These are phyloP conservation scores for Thalassiosira profunda DNA, from an alignment of 108 stramenopile genomes.

Conservation along the genomic window DNA sequence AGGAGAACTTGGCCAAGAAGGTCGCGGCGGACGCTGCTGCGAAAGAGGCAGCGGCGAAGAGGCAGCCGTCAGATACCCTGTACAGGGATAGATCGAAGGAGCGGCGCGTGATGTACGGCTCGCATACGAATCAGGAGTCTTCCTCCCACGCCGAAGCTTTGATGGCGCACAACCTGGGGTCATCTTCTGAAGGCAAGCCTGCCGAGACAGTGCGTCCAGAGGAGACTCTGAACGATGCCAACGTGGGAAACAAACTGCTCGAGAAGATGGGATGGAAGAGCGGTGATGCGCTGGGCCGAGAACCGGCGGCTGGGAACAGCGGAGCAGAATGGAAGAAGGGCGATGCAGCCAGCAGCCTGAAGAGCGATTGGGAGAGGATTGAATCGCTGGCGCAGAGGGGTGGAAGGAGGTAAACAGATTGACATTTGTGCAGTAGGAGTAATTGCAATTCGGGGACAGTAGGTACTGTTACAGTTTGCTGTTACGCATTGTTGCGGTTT, in stretches of 20 bases:
- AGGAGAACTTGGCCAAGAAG: slow-evolving; percentile 69
- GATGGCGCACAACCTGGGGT: slow-evolving; percentile 26
- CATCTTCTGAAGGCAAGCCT: slow-evolving; percentile 1
- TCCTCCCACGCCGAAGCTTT: slow-evolving; percentile 29
- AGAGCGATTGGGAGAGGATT: slow-evolving; percentile 87
- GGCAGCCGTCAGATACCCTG: slow-evolving; percentile 5
- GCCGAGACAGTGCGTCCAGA: slow-evolving; percentile 51
- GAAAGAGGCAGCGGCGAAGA: not conserved
- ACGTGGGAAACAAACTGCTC: slow-evolving; percentile 84
- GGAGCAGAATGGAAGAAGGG: slow-evolving; percentile 11
- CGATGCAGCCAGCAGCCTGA: slow-evolving; percentile 28
- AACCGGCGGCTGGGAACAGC: slow-evolving; percentile 17
- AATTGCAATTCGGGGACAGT: no score
- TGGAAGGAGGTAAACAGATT: no score
- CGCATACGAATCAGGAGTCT: slow-evolving; percentile 11
- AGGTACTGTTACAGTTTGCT: no score
- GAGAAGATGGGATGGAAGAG: slow-evolving; percentile 85
- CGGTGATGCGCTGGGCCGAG: slow-evolving; percentile 48
- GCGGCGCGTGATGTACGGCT: slow-evolving; percentile 45
- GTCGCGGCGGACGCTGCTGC: slow-evolving; percentile 11
- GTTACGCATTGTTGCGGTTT: no score
- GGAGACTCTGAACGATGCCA: slow-evolving; percentile 43
- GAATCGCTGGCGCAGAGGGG: slow-evolving; percentile 65
- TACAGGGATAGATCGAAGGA: slow-evolving; percentile 53
- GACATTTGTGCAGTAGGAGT: no score